Conservation (phyloP, 2,329 filamentous ascomycete genomes). For the Alternaria gaisen region DNA sequence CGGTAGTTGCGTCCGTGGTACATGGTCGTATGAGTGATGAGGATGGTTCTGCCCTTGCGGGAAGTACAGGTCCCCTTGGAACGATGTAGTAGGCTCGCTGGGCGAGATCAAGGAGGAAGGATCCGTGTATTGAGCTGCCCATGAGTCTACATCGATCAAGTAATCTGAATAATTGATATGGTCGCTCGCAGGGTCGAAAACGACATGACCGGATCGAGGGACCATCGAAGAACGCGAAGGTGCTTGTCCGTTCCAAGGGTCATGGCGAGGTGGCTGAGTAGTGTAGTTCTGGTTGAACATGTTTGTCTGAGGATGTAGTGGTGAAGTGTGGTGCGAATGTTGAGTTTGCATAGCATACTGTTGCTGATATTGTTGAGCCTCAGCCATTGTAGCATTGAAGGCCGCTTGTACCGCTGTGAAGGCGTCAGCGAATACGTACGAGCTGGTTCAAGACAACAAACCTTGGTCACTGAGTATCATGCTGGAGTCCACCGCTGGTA, state of each 20-base stretch:
- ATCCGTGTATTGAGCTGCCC: conserved; percentile 39
- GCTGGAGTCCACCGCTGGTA: conserved; percentile 32
- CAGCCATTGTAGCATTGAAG: conserved; percentile 32
- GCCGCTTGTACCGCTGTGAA: conserved; percentile 37
- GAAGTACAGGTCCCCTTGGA: conserved; percentile 35
- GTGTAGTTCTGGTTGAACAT: conserved; percentile 35
- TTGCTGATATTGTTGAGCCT: conserved; percentile 31
- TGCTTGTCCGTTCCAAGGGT: conserved; percentile 45
- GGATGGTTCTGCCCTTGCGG: conserved; percentile 24
- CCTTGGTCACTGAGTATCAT: conserved; percentile 39
- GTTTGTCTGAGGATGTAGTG: conserved; percentile 28
- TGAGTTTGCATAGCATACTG: conserved; percentile 29
- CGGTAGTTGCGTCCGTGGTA: conserved; percentile 21
- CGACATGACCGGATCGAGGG: conserved; percentile 37
- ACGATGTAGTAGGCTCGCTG: conserved; percentile 35
- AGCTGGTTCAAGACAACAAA: conserved; percentile 15
- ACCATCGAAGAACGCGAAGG: conserved; percentile 38
- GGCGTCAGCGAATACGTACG: conserved; percentile 21
- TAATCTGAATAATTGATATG: conserved; percentile 31
- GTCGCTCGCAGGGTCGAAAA: conserved; percentile 46
- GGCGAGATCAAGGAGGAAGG: conserved; percentile 40
- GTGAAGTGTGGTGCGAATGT: conserved; percentile 27
- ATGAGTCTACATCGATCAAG: conserved; percentile 33
- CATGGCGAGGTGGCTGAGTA: conserved; percentile 36
- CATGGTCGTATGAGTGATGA: conserved; percentile 23